These are phyloP conservation scores for Penicillium argentinense DNA, from an alignment of 495 filamentous ascomycete species.

Conservation along the genomic window DNA sequence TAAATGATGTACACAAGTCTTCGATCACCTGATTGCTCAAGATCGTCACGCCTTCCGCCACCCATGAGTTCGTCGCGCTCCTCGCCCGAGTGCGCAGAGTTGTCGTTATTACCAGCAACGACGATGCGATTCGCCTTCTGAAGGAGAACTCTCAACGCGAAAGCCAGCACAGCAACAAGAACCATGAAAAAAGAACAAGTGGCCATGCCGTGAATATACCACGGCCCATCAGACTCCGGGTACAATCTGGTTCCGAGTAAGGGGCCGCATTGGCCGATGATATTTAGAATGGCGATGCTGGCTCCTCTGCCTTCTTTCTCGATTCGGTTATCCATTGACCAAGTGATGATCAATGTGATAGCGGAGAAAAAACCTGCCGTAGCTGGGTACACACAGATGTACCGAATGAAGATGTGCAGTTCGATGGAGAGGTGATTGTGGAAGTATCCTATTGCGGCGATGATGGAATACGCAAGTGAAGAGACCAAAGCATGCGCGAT, in stretches of 20 bases:
- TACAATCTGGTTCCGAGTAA: slow-evolving; percentile 62
- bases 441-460: slow-evolving; percentile 45
- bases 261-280: slow-evolving; percentile 63
- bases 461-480: slow-evolving; percentile 57
- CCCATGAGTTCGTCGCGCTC: slow-evolving; percentile 44
- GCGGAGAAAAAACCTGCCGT: slow-evolving; percentile 60
- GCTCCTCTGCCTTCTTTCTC: slow-evolving; percentile 56
- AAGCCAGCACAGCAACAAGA: slow-evolving; percentile 45
- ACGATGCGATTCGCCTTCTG: slow-evolving; percentile 38
- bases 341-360: slow-evolving; percentile 63
- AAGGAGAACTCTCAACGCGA: slow-evolving; percentile 47
- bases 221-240: slow-evolving; percentile 55
- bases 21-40: slow-evolving; percentile 22
- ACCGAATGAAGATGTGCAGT: slow-evolving; percentile 45
- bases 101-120: neutral
- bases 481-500: slow-evolving; percentile 56
- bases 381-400: slow-evolving; percentile 58
- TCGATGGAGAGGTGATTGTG: slow-evolving; percentile 30
- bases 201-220: slow-evolving; percentile 58
- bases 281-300: slow-evolving; percentile 57
- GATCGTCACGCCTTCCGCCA: slow-evolving; percentile 20
- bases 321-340: slow-evolving; percentile 63
- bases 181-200: slow-evolving; percentile 60
- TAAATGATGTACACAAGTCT: slow-evolving; percentile 36
- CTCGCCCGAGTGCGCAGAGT: slow-evolving; percentile 18